Conservation (phyloP, 176 grass and related monocot genomes). For the Puccinellia tenuiflora region DNA sequence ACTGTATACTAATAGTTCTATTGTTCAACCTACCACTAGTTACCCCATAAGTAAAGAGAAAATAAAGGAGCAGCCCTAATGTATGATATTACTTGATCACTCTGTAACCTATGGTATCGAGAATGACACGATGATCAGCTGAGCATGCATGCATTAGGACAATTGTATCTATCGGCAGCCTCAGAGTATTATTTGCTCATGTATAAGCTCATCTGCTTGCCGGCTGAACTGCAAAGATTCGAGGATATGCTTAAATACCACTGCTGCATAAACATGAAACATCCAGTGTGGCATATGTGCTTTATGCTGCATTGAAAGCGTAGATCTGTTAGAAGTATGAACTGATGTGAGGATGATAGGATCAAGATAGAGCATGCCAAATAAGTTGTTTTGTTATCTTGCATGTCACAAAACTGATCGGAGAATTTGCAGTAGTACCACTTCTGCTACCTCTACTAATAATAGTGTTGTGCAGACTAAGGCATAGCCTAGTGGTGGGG, state of each 20-base stretch:
- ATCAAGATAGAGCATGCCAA: not conserved
- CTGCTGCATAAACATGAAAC: not conserved
- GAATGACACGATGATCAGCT: not conserved
- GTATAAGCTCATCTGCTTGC: not conserved
- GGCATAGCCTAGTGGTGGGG: too few species aligned
- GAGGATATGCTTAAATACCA: not conserved
- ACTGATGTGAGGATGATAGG: not conserved
- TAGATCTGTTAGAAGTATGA: not conserved
- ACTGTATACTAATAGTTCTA: not conserved
- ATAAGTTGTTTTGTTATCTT: not conserved
- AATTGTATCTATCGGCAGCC: not conserved
- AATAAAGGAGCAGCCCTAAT: not conserved
- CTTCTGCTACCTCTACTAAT: not conserved
- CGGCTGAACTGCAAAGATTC: not conserved
- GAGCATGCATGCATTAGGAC: not conserved
- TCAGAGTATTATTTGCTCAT: not conserved
- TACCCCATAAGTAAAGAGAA: not conserved
- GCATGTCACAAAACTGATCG: not conserved
- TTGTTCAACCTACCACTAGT: not conserved
- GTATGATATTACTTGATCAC: not conserved
- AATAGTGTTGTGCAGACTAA: not conserved
- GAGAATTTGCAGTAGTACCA: not conserved
- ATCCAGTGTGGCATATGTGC: not conserved
- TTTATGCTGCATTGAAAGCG: not conserved
- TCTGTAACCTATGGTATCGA: not conserved